Base-by-base conservation (phyloP, 768 basidiomycete genomes). In the Panaeolus cyanescens region DNA sequence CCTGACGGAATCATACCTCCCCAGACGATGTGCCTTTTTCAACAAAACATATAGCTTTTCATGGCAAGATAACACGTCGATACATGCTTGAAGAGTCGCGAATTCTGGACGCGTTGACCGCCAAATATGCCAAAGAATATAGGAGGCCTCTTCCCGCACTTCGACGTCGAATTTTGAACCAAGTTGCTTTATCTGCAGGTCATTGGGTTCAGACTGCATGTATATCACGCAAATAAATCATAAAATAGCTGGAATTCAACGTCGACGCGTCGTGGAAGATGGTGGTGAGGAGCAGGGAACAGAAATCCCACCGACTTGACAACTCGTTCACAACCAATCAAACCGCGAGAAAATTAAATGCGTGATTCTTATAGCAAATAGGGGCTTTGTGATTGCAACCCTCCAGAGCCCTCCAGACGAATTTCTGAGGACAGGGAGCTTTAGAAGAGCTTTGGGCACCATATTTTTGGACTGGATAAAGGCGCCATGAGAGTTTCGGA, bases 111-210 rank as follows among this genome's bases (percentile, higher is more conserved):
- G 63, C 39, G 65, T 67, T 42, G 68, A 65, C 54, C 67, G 72
- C 75, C 78, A 79, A 50, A 80, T 69, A 58, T 72, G 66, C 77
- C 78, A 80, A 17, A 81, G 70, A 30, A 79, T 63, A 56, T 72
- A 73, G 0, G 77, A 76, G 1, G 80, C 80, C 60, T 79, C 78
- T 67, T 80, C 78, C 4, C 70, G 69, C 20, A 76, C 66, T 19
- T 76, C 64, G 15, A 76, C 64, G 69, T 80, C 70, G 67, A 77
- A 76, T 64, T 72, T 77, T 4, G 74, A 70, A 54, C 70, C 64
- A n/a, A 61, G 58, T 13, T 65, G 55, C 50, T 68, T 62, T 28
- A 79, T 74, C 58, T 76, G 70, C 45, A 59, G 54, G 68, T 77
- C 74, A 45, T 58, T 63, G 17, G 59, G 56, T 54, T 42, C 61